Evolutionary conservation across 345 rosid genomes (phyloP), one percentile per base, ranked within the genome.

Genomic region (Salix brachista): DNA sequence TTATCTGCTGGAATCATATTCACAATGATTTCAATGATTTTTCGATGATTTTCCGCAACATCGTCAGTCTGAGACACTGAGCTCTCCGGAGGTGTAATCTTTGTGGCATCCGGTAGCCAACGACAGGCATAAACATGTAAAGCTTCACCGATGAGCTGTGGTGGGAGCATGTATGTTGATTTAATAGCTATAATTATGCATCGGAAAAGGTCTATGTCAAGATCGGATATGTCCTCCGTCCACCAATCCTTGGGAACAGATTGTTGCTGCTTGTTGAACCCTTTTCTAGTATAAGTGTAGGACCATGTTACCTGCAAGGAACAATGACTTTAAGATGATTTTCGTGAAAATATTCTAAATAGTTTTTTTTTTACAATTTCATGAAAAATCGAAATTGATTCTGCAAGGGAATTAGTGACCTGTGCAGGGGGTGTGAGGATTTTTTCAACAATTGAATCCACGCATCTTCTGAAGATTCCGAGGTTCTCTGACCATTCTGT

Each of bases 231-330:
- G 83, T 96, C 97, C 75, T 96, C 99, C 1, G 97, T 94, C 98
- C 99, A 96, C 99, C 98, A 96, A 84, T 96, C 99, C 77, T 83
- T 90, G 56, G 99, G 99, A 56, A 84, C 94, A 25, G 91, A 84
- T 61, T 80, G 91, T 75, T 87, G 82, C 76, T 84, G 87, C 78
- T 88, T 92, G 52, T 66, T 74, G 71, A 88, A 90, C 67, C 97
- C 97, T 71, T 84, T 88, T 82, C 99, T 88, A 4, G 97, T 89
- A 74, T 96, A 96, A 58, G 97, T 92, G 74, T 85, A 88, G 69
- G 99, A 94, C 98, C 99, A 94, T 32, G 94, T 82, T 62, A 96
- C 97, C 99, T 94, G 85, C 75, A 81, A 52, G 81, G 8, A 13
- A 70, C 44, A 69, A 50, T 62, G n/a, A 61, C 34, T 70, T 37